Evolutionary conservation across 2,329 filamentous ascomycete species (phyloP).

Genomic region (Lachnellula subtilissima): DNA sequence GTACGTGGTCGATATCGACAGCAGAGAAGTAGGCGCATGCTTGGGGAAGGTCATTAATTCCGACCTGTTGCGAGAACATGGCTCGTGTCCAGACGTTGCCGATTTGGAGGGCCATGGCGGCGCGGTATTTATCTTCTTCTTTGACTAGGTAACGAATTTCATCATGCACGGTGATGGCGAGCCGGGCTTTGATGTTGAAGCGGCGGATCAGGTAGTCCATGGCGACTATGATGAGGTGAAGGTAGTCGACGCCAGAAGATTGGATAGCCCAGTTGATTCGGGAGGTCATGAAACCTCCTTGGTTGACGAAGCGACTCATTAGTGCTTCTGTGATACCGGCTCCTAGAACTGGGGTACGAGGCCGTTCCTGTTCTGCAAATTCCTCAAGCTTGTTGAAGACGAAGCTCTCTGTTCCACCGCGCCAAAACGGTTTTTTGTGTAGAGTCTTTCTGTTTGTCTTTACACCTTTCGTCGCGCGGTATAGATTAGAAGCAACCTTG

Average conservation of each 20-base stretch:
- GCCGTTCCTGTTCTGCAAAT: slow-evolving; percentile 90
- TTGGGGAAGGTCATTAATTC: slow-evolving; percentile 91
- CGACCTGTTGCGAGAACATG: slow-evolving; percentile 96
- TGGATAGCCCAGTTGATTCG: slow-evolving; percentile 99
- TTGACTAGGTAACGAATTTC: slow-evolving; percentile 93
- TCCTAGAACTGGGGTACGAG: slow-evolving; percentile 85
- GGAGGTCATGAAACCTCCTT: slow-evolving; percentile 88
- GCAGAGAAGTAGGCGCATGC: slow-evolving; percentile 94
- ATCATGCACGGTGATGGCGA: slow-evolving; percentile 93
- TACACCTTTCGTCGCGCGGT: slow-evolving; percentile 82
- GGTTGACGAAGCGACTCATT: slow-evolving; percentile 80
- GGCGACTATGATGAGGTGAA: slow-evolving; percentile 84
- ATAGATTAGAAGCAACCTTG: slow-evolving; percentile 72
- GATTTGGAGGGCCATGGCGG: slow-evolving; percentile 88
- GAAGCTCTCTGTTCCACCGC: slow-evolving; percentile 92
- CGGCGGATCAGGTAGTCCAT: slow-evolving; percentile 92
- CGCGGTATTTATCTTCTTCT: slow-evolving; percentile 78
- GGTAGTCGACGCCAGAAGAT: slow-evolving; percentile 92
- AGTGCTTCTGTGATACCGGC: slow-evolving; percentile 95
- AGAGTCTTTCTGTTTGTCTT: slow-evolving; percentile 73
- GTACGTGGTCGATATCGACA: slow-evolving; percentile 87
- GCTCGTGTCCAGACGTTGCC: slow-evolving; percentile 95
- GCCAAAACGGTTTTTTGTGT: slow-evolving; percentile 78
- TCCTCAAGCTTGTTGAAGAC: slow-evolving; percentile 98
- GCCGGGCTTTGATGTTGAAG: slow-evolving; percentile 77